Percentiles rank a stretch among this genome's conserved stretches.
Conservation (phyloP, 2,329 filamentous ascomycete genomes). For the Pseudocercospora fijiensis region DNA sequence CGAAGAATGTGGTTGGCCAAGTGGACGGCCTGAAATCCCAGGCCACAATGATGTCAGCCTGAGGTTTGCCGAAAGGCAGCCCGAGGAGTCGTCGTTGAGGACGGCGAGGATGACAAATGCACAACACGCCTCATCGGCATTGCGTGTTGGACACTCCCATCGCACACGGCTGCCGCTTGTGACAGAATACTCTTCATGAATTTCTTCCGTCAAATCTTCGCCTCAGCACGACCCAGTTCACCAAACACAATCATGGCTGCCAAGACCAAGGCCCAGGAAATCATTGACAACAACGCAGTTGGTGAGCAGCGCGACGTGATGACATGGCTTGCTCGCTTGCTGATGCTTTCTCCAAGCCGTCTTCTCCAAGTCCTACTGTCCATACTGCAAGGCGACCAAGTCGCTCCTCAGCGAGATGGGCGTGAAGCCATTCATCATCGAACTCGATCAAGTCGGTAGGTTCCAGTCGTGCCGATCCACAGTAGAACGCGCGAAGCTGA, state of each 20-base stretch:
- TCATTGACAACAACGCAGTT: constrained; percentile 88
- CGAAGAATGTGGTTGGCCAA: background rate
- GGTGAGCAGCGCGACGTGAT: constrained; percentile 47
- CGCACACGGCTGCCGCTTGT: background rate
- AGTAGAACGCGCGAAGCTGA: background rate
- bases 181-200: constrained; percentile 48
- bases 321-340: background rate
- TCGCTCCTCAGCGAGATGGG: constrained; percentile 65
- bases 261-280: constrained; percentile 75
- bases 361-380: constrained; percentile 97
- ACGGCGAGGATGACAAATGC: background rate
- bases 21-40: background rate
- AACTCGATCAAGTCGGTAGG: constrained; percentile 82
- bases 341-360: constrained; percentile 60
- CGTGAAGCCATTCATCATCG: constrained; percentile 71
- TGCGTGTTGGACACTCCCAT: constrained; percentile 1
- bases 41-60: background rate
- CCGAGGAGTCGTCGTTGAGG: no score
- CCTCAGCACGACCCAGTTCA: constrained; percentile 49
- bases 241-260: constrained; percentile 76
- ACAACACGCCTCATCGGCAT: background rate
- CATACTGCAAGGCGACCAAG: constrained; percentile 84
- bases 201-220: constrained; percentile 73
- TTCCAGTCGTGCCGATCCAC: constrained; percentile 29
- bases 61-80: no score